phyloP scores from a whole-genome alignment of 2,329 filamentous ascomycete species.

The Penicillium sp. region DNA sequence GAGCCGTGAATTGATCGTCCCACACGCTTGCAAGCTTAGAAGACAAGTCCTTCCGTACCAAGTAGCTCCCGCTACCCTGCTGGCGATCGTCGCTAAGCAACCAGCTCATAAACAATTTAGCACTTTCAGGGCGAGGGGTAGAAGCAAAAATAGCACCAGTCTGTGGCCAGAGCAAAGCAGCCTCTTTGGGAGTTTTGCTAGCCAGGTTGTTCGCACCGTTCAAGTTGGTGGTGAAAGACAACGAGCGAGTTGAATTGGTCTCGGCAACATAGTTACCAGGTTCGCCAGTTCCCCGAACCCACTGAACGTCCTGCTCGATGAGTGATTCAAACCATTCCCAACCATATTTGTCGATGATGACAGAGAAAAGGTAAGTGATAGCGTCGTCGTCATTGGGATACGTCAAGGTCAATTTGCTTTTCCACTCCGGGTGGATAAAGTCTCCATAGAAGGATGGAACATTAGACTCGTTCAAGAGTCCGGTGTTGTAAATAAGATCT shows the following conservation, averaged over 20 bases:
- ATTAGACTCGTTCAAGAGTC: neutral
- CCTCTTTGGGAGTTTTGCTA: neutral
- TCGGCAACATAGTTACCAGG: constrained; percentile 38
- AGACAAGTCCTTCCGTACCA: neutral
- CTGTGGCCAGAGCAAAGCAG: constrained; percentile 50
- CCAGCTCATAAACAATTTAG: constrained; percentile 52
- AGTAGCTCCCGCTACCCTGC: neutral
- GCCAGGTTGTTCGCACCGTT: neutral
- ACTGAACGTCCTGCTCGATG: constrained; percentile 50
- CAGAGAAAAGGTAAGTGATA: constrained; percentile 47
- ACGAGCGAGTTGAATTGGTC: constrained; percentile 31
- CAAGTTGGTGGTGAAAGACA: neutral
- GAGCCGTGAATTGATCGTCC: constrained; percentile 25
- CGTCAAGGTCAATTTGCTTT: constrained; percentile 54
- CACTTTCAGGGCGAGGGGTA: constrained; percentile 51
- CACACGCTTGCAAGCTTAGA: neutral
- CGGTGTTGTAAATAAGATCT: neutral
- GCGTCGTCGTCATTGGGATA: constrained; percentile 61
- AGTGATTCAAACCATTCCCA: constrained; percentile 49
- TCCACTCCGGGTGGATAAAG: constrained; percentile 48
- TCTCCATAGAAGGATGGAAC: neutral
- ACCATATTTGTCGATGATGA: constrained; percentile 47
- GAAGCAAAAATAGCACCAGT: constrained; percentile 49
- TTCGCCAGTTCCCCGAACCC: constrained; percentile 54
- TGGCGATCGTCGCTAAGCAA: constrained; percentile 38